Base-by-base conservation (phyloP, 2,329 filamentous ascomycete species). In the Aspergillus pseudonomiae region DNA sequence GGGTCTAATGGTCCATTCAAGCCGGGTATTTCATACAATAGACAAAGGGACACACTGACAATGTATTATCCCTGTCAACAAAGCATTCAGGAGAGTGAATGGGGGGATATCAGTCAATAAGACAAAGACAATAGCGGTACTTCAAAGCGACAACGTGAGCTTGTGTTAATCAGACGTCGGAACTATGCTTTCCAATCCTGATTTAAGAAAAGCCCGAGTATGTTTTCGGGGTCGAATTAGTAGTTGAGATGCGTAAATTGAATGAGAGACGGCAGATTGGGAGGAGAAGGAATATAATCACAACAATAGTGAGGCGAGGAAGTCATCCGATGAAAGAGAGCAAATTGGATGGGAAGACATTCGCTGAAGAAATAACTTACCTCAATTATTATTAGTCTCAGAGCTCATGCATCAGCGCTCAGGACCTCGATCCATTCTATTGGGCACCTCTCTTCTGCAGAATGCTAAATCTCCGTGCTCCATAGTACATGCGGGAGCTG, bases 381-480 rank as follows among this genome's bases (percentile, higher is more conserved):
- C 30, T 34, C 41, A 34, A 57, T 36, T 60, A 57, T 26, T 55
- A 60, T 60, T 57, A 57, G 45, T 50, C 21, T 45, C 43, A 24
- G 39, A 63, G 57, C 63, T 63, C 56, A 52, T 59, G 52, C 61
- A 46, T 62, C 60, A 57, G 55, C 43, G 26, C 52, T 41, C 45
- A 60, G 32, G 45, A 26, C 16, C 46, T 43, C 6, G 7, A 60
- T 4, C 11, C 21, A 16, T 32, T 45, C 32, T 7, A 57, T 63
- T 46, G 41, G 46, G 59, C 61, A 54, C 30, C 54, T 28, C 39
- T 39, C 41, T 46, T 55, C 50, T 65, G 67, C 67, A 67, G 62
- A 63, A 61, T 55, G 9, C 52, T 59, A 59, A 70, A 66, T 65
- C 55, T 63, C 62, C 57, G 48, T 45, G 46, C 46, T 32, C 50